Evolutionary conservation across 1,284 basidiomycete species (phyloP).

Genomic region (Leccinum laetum): DNA sequence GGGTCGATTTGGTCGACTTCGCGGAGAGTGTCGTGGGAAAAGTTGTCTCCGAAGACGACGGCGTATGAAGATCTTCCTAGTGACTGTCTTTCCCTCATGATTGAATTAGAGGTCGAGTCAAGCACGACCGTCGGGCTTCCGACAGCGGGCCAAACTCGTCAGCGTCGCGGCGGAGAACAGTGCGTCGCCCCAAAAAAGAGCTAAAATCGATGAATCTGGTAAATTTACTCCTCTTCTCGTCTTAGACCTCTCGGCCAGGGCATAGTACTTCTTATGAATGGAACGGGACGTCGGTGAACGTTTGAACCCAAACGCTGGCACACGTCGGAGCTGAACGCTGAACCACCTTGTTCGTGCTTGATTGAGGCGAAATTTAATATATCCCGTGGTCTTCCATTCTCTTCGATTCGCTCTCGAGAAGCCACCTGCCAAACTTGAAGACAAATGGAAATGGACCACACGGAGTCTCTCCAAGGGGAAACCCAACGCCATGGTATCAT

Average conservation of each 20-base stretch:
- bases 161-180: not conserved
- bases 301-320: not conserved
- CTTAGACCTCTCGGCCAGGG: not conserved
- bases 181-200: not conserved
- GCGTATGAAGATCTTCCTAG: not conserved
- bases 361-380: not conserved
- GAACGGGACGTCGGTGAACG: constrained; percentile 1
- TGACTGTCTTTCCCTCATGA: not conserved
- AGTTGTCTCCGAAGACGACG: constrained; percentile 19
- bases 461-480: constrained; percentile 7
- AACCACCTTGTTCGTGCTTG: not conserved
- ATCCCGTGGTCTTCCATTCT: constrained; percentile 1
- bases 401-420: constrained; percentile 10
- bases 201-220: constrained; percentile 10
- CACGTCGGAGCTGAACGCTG: not conserved
- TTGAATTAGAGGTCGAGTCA: constrained; percentile 7
- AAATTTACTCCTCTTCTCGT: constrained; percentile 10
- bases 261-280: not conserved
- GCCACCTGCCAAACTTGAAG: constrained; percentile 10
- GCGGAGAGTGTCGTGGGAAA: constrained; percentile 8
- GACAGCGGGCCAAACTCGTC: constrained; percentile 2
- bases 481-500: not conserved
- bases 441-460: constrained; percentile 11
- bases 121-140: constrained; percentile 6
- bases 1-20: constrained; percentile 6